Evolutionary conservation across 306 rosid species (phyloP).

Genomic region (Astragalus membranaceus): DNA sequence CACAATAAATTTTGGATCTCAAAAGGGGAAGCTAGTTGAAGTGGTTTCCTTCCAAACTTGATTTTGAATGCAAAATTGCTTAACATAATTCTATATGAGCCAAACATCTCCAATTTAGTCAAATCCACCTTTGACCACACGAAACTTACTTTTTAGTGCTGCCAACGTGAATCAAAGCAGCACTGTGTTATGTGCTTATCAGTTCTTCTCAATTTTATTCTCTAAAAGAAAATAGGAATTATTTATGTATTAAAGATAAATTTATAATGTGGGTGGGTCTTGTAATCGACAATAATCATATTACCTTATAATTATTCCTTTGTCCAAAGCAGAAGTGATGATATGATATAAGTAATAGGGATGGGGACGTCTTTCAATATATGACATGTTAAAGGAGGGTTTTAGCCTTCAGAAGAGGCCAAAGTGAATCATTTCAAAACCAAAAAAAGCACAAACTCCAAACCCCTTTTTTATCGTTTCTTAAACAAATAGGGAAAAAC

Average conservation of each 20-base stretch:
- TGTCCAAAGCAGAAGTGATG: background rate
- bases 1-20: too few relatives aligned
- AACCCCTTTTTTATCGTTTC: background rate
- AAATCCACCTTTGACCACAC: too few relatives aligned
- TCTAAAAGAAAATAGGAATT: background rate
- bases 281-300: background rate
- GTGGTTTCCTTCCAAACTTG: too few relatives aligned
- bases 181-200: too few relatives aligned
- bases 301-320: background rate
- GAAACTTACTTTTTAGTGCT: too few relatives aligned
- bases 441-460: background rate
- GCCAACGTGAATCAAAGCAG: too few relatives aligned
- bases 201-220: constrained; percentile 18
- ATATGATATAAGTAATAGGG: background rate
- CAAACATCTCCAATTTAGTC: too few relatives aligned
- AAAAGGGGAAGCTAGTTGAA: too few relatives aligned
- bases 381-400: background rate
- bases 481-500: background rate
- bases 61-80: too few relatives aligned
- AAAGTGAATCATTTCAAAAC: constrained; percentile 10
- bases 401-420: constrained; percentile 23
- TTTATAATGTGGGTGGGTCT: constrained; percentile 29
- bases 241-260: too few relatives aligned
- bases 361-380: constrained; percentile 21
- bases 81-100: too few relatives aligned